Conservation (phyloP, 176 grass and related monocot genomes). For the Musa beccarii region DNA sequence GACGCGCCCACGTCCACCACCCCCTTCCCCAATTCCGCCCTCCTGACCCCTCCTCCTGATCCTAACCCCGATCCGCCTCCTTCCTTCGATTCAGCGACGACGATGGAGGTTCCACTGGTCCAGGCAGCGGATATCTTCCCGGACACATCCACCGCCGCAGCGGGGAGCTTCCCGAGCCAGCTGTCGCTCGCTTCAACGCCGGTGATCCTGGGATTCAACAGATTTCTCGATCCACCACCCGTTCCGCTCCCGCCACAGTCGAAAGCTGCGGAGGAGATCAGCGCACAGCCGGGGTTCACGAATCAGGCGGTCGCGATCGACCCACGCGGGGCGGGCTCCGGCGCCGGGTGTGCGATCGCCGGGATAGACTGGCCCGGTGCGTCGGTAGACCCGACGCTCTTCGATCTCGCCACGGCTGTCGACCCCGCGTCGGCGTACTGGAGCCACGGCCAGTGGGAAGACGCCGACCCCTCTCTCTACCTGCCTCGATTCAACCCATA, state of each 20-base stretch:
- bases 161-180: not conserved
- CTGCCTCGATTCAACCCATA: not conserved
- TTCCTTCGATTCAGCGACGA: not conserved
- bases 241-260: not conserved
- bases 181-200: not conserved
- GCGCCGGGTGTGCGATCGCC: not conserved
- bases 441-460: slow-evolving; percentile 6
- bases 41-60: not conserved
- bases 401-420: not conserved
- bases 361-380: not conserved
- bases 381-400: not conserved
- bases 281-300: not conserved
- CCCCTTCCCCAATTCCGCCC: not conserved
- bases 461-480: slow-evolving; percentile 10
- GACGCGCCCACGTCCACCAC: not conserved
- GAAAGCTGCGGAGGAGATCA: not conserved
- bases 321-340: no score
- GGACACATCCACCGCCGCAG: not conserved
- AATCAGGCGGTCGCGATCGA: not conserved
- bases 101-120: not conserved
- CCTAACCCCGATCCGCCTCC: not conserved
- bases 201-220: not conserved
- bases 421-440: slow-evolving; percentile 8
- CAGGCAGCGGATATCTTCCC: not conserved
- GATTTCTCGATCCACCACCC: not conserved